Percentiles rank a stretch among this genome's conserved stretches.
Evolutionary conservation across 345 rosid species (phyloP).

Genomic region (Passiflora organensis): DNA sequence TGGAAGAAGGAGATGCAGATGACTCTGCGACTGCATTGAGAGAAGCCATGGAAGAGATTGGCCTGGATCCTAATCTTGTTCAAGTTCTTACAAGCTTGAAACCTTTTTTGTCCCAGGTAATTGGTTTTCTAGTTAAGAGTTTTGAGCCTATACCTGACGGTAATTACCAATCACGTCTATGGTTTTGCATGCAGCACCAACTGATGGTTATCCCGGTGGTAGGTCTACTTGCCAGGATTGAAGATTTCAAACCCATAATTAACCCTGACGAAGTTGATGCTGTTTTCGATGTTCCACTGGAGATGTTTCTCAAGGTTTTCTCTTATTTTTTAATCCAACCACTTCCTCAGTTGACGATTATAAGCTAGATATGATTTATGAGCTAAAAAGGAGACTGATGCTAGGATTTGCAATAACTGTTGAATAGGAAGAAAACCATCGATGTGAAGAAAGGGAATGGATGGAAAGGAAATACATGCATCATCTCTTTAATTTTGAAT

Average conservation of each 20-base stretch:
- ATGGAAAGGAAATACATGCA: constrained; percentile 25
- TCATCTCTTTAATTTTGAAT: constrained; percentile 22
- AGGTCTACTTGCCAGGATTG: constrained; percentile 23
- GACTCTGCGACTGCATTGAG: constrained; percentile 32
- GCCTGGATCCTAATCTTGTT: constrained; percentile 32
- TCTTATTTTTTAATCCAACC: too few relatives aligned
- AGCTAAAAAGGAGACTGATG: too few relatives aligned
- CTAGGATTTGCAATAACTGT: too few relatives aligned
- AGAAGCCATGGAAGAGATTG: constrained; percentile 39
- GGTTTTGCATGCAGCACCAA: constrained; percentile 22
- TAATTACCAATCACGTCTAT: too few relatives aligned
- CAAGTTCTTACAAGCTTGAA: constrained; percentile 29
- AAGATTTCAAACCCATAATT: constrained; percentile 29
- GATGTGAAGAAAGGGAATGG: constrained; percentile 33
- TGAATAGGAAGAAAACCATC: constrained; percentile 30
- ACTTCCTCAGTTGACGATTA: background rate
- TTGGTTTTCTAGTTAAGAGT: background rate
- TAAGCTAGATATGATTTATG: background rate
- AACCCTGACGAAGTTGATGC: constrained; percentile 36
- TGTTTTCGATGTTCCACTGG: constrained; percentile 36
- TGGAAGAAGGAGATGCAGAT: constrained; percentile 34
- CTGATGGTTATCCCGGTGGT: constrained; percentile 34
- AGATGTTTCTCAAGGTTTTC: constrained; percentile 45
- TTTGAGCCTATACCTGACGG: background rate
- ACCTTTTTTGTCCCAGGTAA: constrained; percentile 31